These are phyloP conservation scores for Lipomyces japonicus DNA, from an alignment of 805 yeast species.

Conservation along the genomic window DNA sequence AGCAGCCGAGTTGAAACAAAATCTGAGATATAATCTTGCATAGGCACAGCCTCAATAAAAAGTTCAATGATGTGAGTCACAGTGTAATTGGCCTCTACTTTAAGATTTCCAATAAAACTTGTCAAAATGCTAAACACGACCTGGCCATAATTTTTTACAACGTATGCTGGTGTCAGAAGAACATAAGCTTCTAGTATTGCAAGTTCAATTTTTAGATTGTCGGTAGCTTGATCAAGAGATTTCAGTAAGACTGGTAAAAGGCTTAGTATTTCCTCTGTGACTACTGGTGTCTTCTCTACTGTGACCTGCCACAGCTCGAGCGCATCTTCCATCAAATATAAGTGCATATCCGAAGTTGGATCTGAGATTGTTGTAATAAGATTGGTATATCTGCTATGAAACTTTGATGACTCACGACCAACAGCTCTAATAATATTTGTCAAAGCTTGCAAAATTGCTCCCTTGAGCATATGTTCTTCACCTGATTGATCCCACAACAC, in stretches of 20 bases:
- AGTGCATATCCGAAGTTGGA: constrained; percentile 51
- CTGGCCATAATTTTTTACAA: constrained; percentile 31
- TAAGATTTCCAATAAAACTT: constrained; percentile 18
- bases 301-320: constrained; percentile 75
- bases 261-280: constrained; percentile 43
- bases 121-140: constrained; percentile 25
- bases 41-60: constrained; percentile 21
- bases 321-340: constrained; percentile 77
- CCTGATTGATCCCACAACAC: constrained; percentile 65
- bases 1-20: constrained; percentile 35
- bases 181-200: constrained; percentile 38
- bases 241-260: constrained; percentile 51
- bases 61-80: constrained; percentile 27
- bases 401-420: constrained; percentile 21
- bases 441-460: constrained; percentile 39
- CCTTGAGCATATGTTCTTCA: constrained; percentile 39
- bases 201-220: constrained; percentile 35
- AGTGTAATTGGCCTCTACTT: constrained; percentile 22
- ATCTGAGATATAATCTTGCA: constrained; percentile 23
- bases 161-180: constrained; percentile 33
- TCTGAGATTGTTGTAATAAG: constrained; percentile 61
- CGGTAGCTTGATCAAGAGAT: constrained; percentile 64
- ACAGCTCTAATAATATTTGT: constrained; percentile 35
- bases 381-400: constrained; percentile 48
- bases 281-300: constrained; percentile 49